Evolutionary conservation across 2,329 filamentous ascomycete species (phyloP).

Genomic region (Neonectria sp.): DNA sequence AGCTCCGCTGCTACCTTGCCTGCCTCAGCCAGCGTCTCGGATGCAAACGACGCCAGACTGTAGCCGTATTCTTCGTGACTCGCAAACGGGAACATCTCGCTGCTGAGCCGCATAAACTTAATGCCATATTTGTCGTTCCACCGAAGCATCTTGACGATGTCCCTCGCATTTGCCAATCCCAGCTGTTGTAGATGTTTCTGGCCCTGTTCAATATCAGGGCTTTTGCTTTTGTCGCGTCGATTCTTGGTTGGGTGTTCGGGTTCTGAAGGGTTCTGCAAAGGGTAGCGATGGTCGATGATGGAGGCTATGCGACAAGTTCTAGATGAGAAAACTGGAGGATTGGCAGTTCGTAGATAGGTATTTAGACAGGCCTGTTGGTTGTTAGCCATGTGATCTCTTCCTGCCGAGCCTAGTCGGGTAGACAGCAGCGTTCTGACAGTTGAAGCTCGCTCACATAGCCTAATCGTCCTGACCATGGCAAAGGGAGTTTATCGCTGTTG

Average conservation of each 20-base stretch:
- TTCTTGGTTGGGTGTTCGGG: slow-evolving; percentile 90
- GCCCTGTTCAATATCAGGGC: slow-evolving; percentile 77
- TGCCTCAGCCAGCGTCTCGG: slow-evolving; percentile 81
- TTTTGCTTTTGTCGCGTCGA: slow-evolving; percentile 81
- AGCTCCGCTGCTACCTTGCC: slow-evolving; percentile 83
- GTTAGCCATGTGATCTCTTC: slow-evolving; percentile 19
- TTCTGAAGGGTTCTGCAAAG: slow-evolving; percentile 80
- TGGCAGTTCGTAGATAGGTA: slow-evolving; percentile 88
- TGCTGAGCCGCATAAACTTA: slow-evolving; percentile 91
- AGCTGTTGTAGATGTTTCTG: slow-evolving; percentile 82
- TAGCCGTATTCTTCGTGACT: slow-evolving; percentile 92
- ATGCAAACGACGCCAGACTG: slow-evolving; percentile 85
- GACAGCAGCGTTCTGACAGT: slow-evolving; percentile 25
- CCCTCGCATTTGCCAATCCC: slow-evolving; percentile 85
- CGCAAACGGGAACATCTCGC: slow-evolving; percentile 97
- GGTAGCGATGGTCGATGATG: slow-evolving; percentile 90
- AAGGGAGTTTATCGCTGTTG: slow-evolving; percentile 85
- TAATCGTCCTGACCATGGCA: slow-evolving; percentile 91
- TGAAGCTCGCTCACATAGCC: slow-evolving; percentile 78
- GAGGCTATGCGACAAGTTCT: slow-evolving; percentile 92
- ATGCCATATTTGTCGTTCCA: slow-evolving; percentile 97
- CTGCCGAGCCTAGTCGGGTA: slow-evolving; percentile 14
- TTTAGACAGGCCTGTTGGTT: slow-evolving; percentile 82
- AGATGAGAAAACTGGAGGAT: slow-evolving; percentile 89
- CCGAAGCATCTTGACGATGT: slow-evolving; percentile 86